Evolutionary conservation across 495 filamentous ascomycete genomes (phyloP).

Genomic region (Bryoglossum gracile): DNA sequence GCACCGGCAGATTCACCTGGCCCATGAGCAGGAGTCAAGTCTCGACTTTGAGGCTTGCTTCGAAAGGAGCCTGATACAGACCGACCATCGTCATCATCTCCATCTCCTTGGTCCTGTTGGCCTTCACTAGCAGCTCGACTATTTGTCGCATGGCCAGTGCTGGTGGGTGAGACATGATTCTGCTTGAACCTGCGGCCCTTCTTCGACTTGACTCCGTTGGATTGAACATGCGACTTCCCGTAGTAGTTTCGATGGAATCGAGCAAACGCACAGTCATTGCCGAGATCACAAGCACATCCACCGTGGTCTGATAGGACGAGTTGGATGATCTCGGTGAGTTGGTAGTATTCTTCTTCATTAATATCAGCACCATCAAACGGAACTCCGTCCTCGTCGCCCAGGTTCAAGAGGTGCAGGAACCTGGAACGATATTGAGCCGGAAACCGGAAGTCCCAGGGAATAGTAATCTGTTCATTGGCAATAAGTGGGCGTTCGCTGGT

Average conservation of each 20-base stretch:
- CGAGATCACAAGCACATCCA: constrained; percentile 73
- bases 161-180: constrained; percentile 55
- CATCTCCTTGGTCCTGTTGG: constrained; percentile 43
- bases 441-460: constrained; percentile 48
- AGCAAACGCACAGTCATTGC: constrained; percentile 58
- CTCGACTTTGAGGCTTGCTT: constrained; percentile 72
- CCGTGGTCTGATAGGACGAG: constrained; percentile 77
- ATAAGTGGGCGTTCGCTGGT: constrained; percentile 68
- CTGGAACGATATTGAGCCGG: constrained; percentile 35
- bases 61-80: constrained; percentile 69
- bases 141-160: constrained; percentile 60
- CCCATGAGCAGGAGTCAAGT: constrained; percentile 58
- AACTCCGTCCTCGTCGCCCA: constrained; percentile 37
- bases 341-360: constrained; percentile 45
- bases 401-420: constrained; percentile 41
- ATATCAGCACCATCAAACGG: constrained; percentile 31
- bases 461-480: constrained; percentile 46
- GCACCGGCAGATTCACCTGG: constrained; percentile 43
- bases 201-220: constrained; percentile 52
- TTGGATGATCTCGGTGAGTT: constrained; percentile 49
- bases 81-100: constrained; percentile 48
- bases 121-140: constrained; percentile 76
- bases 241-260: constrained; percentile 64
- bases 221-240: constrained; percentile 36
- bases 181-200: constrained; percentile 49